Evolutionary conservation across 2,329 filamentous ascomycete species (phyloP), one percentile per base, ranked within the genome.

Genomic region (Dactylonectria estremocensis): DNA sequence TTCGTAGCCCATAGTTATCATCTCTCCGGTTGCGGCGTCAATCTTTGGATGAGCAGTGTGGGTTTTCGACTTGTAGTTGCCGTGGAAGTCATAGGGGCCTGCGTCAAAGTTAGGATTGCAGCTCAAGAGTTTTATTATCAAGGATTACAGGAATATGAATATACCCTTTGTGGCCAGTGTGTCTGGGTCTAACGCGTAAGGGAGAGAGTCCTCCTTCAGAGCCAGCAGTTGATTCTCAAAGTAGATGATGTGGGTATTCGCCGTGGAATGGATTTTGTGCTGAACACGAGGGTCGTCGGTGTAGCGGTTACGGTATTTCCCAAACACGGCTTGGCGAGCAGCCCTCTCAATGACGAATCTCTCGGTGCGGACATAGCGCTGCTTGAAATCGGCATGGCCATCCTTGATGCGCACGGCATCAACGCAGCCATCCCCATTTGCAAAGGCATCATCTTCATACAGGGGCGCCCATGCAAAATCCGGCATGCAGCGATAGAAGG

Each of bases 181-280:
- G 33, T 55, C 53, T 16, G 53, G 53, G 20, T 55, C 53, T 20
- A 55, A 24, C 3, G 53, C 53, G 10, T 55, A 55, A 55, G 53
- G 53, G 6, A 24, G 22, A 2, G 53, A 55, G 53, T 55, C 53
- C 14, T 55, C 53, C 35, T 55, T 55, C 18, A 55, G 33, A 5
- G 53, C 53, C 18, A 55, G 35, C 5, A 55, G 35, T 13, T 55
- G 53, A 14, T 55, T 55, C 11, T 55, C 53, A n/a, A 55, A 55
- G 53, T 55, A 55, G 31, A 55, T 55, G 35, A 55, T 55, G 33
- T 55, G 53, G 2, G 53, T 55, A 11, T 55, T 55, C n/a, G 53
- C 53, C 13, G 53, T 55, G 10, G 53, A 55, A 37, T 55, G 53
- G 3, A 55, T 20, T 13, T 55, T 20, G 10, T 55, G 53, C 18